These are phyloP conservation scores for Trematosphaeria pertusa DNA, from an alignment of 2,329 filamentous ascomycete species.

Conservation along the genomic window DNA sequence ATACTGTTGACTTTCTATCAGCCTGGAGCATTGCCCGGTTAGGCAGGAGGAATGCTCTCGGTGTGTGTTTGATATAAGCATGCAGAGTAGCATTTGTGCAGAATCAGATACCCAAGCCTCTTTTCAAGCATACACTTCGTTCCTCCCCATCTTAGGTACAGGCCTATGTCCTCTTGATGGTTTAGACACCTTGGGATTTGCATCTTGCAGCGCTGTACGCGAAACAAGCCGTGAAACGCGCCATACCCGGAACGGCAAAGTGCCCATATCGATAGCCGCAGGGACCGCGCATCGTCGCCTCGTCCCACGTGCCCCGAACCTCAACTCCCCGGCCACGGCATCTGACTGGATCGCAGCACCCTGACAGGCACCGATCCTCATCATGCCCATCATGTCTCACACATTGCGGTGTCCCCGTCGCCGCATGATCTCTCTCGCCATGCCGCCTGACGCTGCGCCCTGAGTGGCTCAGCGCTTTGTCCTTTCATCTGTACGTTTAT, in stretches of 20 bases:
- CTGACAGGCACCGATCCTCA: conserved; percentile 32
- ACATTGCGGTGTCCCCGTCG: conserved; percentile 21
- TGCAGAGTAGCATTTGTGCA: too few relatives aligned
- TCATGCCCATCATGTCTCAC: conserved; percentile 31
- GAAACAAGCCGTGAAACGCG: too few relatives aligned
- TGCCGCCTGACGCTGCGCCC: conserved; percentile 36
- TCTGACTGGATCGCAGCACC: conserved; percentile 30
- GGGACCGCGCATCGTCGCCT: conserved; percentile 21
- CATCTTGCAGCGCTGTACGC: too few relatives aligned
- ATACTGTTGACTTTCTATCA: neutral
- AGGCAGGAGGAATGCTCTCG: too few relatives aligned
- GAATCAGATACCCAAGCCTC: too few relatives aligned
- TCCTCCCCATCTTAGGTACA: too few relatives aligned
- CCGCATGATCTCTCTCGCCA: conserved; percentile 34
- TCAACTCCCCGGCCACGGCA: conserved; percentile 17
- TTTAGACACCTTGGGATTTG: too few relatives aligned
- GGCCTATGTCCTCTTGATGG: too few relatives aligned
- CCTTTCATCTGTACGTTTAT: conserved; percentile 25
- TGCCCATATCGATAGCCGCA: conserved; percentile 3
- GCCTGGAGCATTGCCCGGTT: too few relatives aligned
- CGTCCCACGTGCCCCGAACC: conserved; percentile 18
- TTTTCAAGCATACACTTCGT: too few relatives aligned
- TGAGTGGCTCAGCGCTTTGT: conserved; percentile 37
- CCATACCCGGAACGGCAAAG: conserved; percentile 11
- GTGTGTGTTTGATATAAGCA: too few relatives aligned